Percentiles rank a stretch among this genome's conserved stretches.
Conservation (phyloP, 805 yeast genomes). For the Spathaspora arborariae region DNA sequence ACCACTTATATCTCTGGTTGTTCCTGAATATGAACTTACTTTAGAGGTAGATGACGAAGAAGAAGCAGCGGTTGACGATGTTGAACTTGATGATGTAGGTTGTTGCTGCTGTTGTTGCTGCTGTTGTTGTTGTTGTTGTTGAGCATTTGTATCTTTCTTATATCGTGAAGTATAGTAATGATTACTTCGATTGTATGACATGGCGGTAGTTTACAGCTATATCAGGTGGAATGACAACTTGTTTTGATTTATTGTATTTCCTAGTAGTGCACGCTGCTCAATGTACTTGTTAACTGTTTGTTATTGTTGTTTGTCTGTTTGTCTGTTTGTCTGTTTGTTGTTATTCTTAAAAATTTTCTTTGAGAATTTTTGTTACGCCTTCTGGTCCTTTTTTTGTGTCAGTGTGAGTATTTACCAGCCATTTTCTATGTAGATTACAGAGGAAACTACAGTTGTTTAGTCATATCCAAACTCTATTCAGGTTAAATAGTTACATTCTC, state of each 20-base stretch:
- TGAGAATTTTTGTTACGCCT: background rate
- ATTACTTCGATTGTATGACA: slow-evolving; percentile 9
- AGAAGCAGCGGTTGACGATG: background rate
- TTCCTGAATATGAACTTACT: background rate
- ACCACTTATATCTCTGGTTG: background rate
- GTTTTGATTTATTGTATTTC: background rate
- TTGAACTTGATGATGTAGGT: background rate
- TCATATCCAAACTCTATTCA: too few relatives aligned
- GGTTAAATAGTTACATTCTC: too few relatives aligned
- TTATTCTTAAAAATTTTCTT: background rate
- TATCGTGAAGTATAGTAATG: slow-evolving; percentile 6
- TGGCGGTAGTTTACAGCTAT: too few relatives aligned
- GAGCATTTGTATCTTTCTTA: slow-evolving; percentile 3
- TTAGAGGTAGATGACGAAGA: background rate
- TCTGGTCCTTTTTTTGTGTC: background rate
- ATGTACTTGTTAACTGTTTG: background rate
- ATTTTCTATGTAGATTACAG: background rate
- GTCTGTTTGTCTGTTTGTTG: background rate
- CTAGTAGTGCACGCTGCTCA: background rate
- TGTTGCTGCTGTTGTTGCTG: slow-evolving; percentile 1
- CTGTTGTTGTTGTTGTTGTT: background rate
- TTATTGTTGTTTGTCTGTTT: background rate
- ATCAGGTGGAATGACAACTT: background rate
- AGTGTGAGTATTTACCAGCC: background rate
- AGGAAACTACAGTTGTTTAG: too few relatives aligned